Conservation (phyloP, 257 asterid species). For the Leptodermis oblonga region DNA sequence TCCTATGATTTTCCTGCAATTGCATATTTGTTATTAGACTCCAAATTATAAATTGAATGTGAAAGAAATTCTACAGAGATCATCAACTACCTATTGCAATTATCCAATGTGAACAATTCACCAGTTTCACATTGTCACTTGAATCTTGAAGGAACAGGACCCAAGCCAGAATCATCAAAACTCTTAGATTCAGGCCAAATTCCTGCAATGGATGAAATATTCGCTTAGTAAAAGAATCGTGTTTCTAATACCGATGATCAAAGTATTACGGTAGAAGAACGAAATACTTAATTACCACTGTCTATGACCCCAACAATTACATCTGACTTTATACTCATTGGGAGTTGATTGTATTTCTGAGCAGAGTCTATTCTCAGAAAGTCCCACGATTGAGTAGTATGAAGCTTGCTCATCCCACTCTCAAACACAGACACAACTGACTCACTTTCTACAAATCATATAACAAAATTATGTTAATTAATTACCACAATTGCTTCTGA, state of each 20-base stretch:
- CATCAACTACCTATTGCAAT: constrained; percentile 43
- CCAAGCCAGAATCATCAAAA: constrained; percentile 42
- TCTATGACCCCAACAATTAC: constrained; percentile 49
- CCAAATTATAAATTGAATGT: background rate
- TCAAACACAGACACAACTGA: constrained; percentile 40
- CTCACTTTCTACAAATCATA: constrained; percentile 31
- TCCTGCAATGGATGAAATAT: constrained; percentile 23
- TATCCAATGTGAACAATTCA: constrained; percentile 40
- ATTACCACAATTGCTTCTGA: background rate
- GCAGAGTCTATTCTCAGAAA: constrained; percentile 33
- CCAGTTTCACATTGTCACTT: constrained; percentile 56
- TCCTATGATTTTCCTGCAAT: constrained; percentile 56
- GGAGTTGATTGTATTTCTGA: constrained; percentile 19
- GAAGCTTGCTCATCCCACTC: constrained; percentile 38
- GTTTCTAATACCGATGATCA: no score
- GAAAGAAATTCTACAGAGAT: background rate
- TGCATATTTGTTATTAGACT: no score
- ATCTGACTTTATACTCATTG: constrained; percentile 22
- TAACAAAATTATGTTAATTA: no score
- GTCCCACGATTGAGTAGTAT: constrained; percentile 54
- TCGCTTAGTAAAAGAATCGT: no score
- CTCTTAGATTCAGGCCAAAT: constrained; percentile 60
- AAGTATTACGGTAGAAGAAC: no score
- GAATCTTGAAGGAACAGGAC: constrained; percentile 48
- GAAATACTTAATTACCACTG: no score